These are phyloP conservation scores for Hura crepitans DNA, from an alignment of 441 rosid species.

Conservation along the genomic window DNA sequence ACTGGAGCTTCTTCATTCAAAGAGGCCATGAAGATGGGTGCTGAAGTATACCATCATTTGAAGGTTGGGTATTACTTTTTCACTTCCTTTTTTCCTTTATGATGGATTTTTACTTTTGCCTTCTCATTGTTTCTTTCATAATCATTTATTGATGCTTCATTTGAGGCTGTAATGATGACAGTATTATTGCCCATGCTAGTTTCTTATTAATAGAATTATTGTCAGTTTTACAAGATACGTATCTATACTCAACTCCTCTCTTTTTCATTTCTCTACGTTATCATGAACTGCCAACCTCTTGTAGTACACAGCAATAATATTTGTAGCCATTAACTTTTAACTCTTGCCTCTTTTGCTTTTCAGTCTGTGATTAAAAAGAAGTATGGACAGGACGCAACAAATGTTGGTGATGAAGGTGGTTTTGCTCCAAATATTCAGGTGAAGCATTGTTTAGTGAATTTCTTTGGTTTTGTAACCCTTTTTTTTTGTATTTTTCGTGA, in stretches of 20 bases:
- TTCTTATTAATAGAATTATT: not conserved
- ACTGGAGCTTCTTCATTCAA: constrained; percentile 78
- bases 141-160: not conserved
- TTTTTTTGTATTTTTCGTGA: not conserved
- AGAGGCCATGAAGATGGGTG: constrained; percentile 98
- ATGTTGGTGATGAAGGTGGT: constrained; percentile 98
- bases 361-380: constrained; percentile 92
- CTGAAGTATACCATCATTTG: constrained; percentile 87
- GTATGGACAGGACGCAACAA: constrained; percentile 95
- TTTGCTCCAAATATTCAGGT: constrained; percentile 98
- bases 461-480: not conserved
- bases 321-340: not conserved
- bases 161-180: not conserved
- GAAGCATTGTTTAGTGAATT: not conserved
- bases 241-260: no score
- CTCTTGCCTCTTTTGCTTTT: not conserved
- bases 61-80: constrained; percentile 40
- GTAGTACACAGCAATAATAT: not conserved
- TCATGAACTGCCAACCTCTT: not conserved
- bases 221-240: not conserved
- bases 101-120: not conserved
- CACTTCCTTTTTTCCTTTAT: not conserved
- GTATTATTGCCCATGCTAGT: not conserved
- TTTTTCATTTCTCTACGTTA: not conserved
- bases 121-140: not conserved